phyloP scores from a whole-genome alignment of 164 flowering plant genomes.

The Dillenia suffruticosa region DNA sequence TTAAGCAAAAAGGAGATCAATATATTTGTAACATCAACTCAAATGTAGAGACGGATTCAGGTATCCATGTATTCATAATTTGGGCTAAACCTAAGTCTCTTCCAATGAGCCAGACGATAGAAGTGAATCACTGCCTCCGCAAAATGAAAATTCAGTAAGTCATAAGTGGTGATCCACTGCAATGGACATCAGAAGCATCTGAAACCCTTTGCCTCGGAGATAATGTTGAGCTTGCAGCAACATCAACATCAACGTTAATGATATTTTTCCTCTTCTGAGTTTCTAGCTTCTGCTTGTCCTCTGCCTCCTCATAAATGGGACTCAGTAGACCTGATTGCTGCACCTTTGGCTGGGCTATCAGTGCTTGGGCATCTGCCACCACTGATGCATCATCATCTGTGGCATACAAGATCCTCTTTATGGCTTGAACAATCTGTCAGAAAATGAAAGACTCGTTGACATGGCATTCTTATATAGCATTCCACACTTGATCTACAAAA shows the following conservation, averaged over 20 bases:
- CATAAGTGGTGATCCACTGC: conserved; percentile 61
- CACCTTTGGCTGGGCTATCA: conserved; percentile 34
- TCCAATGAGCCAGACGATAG: no score
- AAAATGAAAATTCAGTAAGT: conserved; percentile 32
- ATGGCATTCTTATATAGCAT: no score
- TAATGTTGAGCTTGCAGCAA: conserved; percentile 42
- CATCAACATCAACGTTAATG: conserved; percentile 50
- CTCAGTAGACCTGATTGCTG: conserved; percentile 32
- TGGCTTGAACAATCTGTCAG: conserved; percentile 73
- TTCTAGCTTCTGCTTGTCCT: conserved; percentile 40
- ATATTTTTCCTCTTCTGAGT: conserved; percentile 64
- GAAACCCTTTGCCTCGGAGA: conserved; percentile 79
- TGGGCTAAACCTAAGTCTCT: no score
- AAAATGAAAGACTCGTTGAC: not conserved
- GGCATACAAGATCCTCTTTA: conserved; percentile 77
- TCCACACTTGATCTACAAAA: no score
- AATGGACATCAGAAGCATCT: conserved; percentile 73
- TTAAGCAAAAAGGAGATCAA: no score
- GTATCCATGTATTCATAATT: no score
- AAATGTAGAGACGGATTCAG: no score
- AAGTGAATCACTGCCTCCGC: not conserved
- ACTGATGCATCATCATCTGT: conserved; percentile 66
- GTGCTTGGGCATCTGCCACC: conserved; percentile 77
- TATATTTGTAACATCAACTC: no score
- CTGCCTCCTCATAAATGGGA: conserved; percentile 49